Evolutionary conservation across 768 basidiomycete species (phyloP), one percentile per base, ranked within the genome.

Genomic region (Boletus insuetus): DNA sequence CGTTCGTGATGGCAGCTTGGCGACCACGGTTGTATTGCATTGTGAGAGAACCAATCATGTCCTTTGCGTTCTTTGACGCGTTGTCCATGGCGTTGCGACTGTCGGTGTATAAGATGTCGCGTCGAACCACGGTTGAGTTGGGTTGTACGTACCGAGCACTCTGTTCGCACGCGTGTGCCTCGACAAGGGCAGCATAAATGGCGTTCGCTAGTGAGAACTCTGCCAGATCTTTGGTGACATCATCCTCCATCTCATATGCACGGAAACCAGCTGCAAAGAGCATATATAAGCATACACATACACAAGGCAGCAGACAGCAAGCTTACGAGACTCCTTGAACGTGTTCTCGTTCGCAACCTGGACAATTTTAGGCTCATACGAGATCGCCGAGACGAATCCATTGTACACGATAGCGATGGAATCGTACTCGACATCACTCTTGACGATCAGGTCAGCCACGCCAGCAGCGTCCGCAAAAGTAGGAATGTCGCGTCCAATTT

Each of bases 61-160:
- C 94, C 34, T 76, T 77, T 54, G 97, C 97, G 74, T 99, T 98
- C 86, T 99, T 99, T 62, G 95, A 94, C 46, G 96, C 96, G 69
- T 94, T 98, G 84, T 98, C 97, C 97, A 99, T 99, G 67, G 97
- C 97, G 64, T 96, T 98, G 64, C 96, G 89, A 73, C 96, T 65
- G 54, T 53, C 20, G 40, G 31, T 14, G 31, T 10, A 46, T 58
- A 38, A 58, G 39, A 46, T 6, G 11, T 29, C 11, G 12, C 9
- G 20, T 17, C 26, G 3, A 37, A 24, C 32, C 7, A 4, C 19
- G 7, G 26, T 9, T 29, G 26, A 3, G 3, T 29, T 22, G 20
- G 1, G 17, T 29, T 37, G 12, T 35, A 76, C 69, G 35, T 74
- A 93, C 91, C 89, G 91, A 66, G 91, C 86, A 62, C 87, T 91